Conservation (phyloP, 192 early-diverging fungal genomes). For the Coemansia sp. region DNA sequence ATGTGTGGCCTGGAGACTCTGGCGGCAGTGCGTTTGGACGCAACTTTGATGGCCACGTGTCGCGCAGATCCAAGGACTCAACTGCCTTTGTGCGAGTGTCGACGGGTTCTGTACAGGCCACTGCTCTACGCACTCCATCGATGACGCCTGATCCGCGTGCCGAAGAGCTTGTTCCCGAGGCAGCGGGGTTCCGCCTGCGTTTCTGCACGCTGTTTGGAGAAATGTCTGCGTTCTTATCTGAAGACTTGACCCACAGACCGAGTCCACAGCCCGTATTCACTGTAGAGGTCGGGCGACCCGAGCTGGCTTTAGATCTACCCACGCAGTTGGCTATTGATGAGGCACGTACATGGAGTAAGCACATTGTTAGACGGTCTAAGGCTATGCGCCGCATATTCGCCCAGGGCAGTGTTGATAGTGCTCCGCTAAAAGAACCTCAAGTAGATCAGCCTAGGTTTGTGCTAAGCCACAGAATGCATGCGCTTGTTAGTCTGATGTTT, state of each 20-base stretch:
- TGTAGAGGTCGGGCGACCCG: constrained; percentile 30
- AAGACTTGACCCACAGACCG: constrained; percentile 36
- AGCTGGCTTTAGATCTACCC: constrained; percentile 34
- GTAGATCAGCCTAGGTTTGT: too few relatives aligned
- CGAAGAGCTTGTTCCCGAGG: constrained; percentile 25
- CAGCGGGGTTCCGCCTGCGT: constrained; percentile 33
- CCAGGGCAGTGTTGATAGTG: neutral
- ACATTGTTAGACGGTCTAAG: constrained; percentile 13
- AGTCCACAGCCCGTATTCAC: constrained; percentile 39
- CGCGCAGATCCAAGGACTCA: constrained; percentile 34
- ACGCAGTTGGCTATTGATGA: constrained; percentile 44
- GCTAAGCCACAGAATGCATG: constrained; percentile 16
- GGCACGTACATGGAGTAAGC: constrained; percentile 18
- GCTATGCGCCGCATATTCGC: constrained; percentile 13
- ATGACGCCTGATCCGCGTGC: constrained; percentile 47
- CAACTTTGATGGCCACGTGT: constrained; percentile 10
- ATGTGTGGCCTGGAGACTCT: constrained; percentile 12
- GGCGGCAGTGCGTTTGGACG: constrained; percentile 14
- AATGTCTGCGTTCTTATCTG: constrained; percentile 50
- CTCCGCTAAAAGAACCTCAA: too few relatives aligned
- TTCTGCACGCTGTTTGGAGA: constrained; percentile 37
- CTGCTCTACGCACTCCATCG: constrained; percentile 33
- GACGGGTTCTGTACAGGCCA: constrained; percentile 28
- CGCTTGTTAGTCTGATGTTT: constrained; percentile 33
- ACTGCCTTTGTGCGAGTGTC: constrained; percentile 35